phyloP scores from a whole-genome alignment of 371 early-diverging fungal genomes.

The Zancudomyces culisetae region DNA sequence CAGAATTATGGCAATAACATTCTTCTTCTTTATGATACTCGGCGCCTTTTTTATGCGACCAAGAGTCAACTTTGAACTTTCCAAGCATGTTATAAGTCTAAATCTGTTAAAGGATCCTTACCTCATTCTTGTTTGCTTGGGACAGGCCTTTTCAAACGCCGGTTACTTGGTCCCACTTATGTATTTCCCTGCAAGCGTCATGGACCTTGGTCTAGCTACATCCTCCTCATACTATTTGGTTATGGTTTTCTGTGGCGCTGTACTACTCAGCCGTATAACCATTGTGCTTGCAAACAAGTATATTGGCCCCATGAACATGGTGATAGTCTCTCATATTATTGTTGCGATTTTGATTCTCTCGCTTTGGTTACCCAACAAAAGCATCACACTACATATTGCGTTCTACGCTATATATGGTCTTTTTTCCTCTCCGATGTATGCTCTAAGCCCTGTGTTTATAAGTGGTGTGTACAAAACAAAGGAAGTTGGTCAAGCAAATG shows the following conservation, averaged over 20 bases:
- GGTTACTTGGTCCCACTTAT: neutral
- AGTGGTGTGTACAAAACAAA: neutral
- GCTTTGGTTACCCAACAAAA: neutral
- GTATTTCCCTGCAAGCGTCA: neutral
- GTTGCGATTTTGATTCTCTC: neutral
- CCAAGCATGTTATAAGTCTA: constrained; percentile 9
- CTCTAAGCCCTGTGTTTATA: neutral
- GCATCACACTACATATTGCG: neutral
- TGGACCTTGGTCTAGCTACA: neutral
- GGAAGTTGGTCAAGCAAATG: neutral
- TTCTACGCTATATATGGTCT: neutral
- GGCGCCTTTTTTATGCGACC: neutral
- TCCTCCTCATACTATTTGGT: constrained; percentile 11
- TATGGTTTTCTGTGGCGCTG: constrained; percentile 6
- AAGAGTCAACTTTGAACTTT: neutral
- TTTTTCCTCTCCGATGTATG: neutral
- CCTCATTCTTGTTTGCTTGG: no score
- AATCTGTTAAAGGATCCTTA: constrained; percentile 1
- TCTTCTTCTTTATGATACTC: neutral
- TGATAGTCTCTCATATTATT: neutral
- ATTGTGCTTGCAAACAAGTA: no score
- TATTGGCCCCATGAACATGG: neutral
- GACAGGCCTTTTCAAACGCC: no score
- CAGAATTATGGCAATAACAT: constrained; percentile 32
- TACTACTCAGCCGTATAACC: neutral